A percentile compares a stretch with the other conserved stretches of the same genome.
Evolutionary conservation across 176 grass and related monocot species (phyloP).

Genomic region (Avena sativa): DNA sequence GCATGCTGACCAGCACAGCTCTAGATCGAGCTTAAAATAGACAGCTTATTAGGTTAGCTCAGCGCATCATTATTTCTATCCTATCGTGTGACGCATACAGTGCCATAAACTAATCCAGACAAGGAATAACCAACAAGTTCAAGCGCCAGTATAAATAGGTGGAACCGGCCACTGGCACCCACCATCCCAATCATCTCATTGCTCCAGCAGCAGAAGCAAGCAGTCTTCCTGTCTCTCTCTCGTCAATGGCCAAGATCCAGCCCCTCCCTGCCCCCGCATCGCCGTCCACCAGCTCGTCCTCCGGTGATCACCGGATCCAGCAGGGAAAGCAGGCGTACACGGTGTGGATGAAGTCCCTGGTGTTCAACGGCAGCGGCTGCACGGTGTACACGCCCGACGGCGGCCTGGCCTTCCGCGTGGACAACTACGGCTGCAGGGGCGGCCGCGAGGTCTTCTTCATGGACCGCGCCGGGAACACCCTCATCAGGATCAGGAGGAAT

Average conservation of each 20-base stretch:
- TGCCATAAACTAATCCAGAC: not conserved
- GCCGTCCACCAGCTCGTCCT: not conserved
- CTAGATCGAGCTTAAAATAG: no score
- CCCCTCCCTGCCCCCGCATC: not conserved
- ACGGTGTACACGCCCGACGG: slow-evolving; percentile 74
- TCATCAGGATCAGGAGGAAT: slow-evolving; percentile 59
- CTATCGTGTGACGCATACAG: slow-evolving; percentile 9
- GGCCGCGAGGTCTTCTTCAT: slow-evolving; percentile 71
- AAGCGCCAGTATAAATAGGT: slow-evolving; percentile 12
- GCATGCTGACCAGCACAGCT: no score
- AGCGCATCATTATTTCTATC: not conserved
- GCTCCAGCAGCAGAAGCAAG: not conserved
- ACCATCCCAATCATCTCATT: not conserved
- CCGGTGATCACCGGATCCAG: not conserved
- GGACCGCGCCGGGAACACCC: slow-evolving; percentile 55
- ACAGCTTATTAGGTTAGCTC: not conserved
- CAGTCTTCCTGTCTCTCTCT: not conserved
- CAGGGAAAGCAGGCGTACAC: slow-evolving; percentile 35
- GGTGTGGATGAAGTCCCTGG: slow-evolving; percentile 90
- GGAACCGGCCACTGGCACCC: not conserved
- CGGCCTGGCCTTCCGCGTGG: slow-evolving; percentile 64
- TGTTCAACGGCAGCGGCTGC: slow-evolving; percentile 75
- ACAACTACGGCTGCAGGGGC: slow-evolving; percentile 72
- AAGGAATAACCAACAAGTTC: not conserved
- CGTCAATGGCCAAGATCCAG: slow-evolving; percentile 50